Conservation (phyloP, 2,329 filamentous ascomycete species). For the Blastomyces gilchristii region DNA sequence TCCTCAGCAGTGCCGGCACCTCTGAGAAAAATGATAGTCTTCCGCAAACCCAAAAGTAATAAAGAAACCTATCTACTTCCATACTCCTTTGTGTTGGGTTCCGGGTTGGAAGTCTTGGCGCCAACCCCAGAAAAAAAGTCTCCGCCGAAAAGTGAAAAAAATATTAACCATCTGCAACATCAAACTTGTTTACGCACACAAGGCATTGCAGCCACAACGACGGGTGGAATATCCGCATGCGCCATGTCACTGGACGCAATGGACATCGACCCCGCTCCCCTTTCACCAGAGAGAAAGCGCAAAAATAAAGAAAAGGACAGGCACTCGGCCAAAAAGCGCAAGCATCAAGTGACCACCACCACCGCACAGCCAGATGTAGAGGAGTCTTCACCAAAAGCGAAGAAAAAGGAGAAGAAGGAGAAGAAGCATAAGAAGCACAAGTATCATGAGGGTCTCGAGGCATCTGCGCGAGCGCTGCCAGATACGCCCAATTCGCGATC, state of each 20-base stretch:
- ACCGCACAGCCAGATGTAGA: conserved; percentile 12
- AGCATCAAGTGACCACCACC: conserved; percentile 25
- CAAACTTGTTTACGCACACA: not conserved
- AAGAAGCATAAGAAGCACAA: conserved; percentile 16
- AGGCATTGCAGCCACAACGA: not conserved
- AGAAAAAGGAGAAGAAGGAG: conserved; percentile 26
- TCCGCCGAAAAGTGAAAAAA: not conserved
- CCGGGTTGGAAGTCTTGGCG: not conserved
- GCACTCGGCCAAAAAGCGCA: conserved; percentile 37
- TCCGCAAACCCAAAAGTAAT: not conserved
- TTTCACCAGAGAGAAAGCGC: conserved; percentile 25
- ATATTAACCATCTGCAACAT: not conserved
- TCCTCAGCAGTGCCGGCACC: not conserved
- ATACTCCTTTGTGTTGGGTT: not conserved
- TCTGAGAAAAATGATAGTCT: not conserved
- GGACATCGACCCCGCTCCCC: conserved; percentile 28
- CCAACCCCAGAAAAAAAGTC: not conserved
- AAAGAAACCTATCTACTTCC: not conserved
- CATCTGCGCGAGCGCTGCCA: not conserved
- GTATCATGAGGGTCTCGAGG: not conserved
- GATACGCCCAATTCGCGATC: not conserved
- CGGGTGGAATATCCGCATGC: conserved; percentile 4
- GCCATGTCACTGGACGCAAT: conserved; percentile 33
- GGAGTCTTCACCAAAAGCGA: conserved; percentile 19
- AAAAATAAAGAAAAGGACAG: conserved; percentile 38